phyloP scores from a whole-genome alignment of 352 stramenopile species.

The Globisporangium barbulae region DNA sequence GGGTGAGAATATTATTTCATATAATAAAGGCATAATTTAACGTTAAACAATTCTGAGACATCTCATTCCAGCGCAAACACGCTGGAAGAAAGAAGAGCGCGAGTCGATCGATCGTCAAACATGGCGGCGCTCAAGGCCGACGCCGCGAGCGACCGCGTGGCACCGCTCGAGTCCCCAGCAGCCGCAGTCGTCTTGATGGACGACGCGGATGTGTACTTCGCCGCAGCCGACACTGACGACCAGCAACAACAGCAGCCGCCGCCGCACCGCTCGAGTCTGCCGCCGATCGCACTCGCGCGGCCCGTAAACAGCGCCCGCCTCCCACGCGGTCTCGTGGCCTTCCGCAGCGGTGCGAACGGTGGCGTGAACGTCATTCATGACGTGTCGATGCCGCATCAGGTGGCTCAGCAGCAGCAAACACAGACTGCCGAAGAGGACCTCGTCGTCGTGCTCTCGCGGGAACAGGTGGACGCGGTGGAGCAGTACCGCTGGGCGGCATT shows the following conservation, averaged over 20 bases:
- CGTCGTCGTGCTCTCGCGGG: slow-evolving; percentile 31
- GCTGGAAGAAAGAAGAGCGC: no score
- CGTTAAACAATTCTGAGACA: no score
- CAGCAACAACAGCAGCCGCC: not conserved
- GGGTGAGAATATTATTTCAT: no score
- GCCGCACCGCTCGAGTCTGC: slow-evolving; percentile 7
- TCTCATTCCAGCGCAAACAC: no score
- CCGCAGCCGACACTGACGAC: not conserved
- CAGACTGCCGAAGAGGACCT: slow-evolving; percentile 17
- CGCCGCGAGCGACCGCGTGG: no score
- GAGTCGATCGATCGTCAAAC: no score
- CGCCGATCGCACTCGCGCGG: slow-evolving; percentile 9
- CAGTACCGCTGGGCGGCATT: slow-evolving; percentile 32
- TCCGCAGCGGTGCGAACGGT: not conserved
- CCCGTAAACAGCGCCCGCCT: not conserved
- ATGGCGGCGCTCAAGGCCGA: slow-evolving; percentile 5
- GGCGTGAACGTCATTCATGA: not conserved
- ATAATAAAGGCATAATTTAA: no score
- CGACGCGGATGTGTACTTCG: slow-evolving; percentile 15
- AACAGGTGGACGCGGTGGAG: slow-evolving; percentile 33
- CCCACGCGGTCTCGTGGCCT: not conserved
- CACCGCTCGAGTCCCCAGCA: not conserved
- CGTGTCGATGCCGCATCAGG: no score
- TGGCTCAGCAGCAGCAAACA: slow-evolving; percentile 11
- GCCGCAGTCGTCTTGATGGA: not conserved